Percentiles rank a stretch among this genome's conserved stretches.
phyloP scores from a whole-genome alignment of 2,329 filamentous ascomycete genomes.

The Talaromyces sp. region DNA sequence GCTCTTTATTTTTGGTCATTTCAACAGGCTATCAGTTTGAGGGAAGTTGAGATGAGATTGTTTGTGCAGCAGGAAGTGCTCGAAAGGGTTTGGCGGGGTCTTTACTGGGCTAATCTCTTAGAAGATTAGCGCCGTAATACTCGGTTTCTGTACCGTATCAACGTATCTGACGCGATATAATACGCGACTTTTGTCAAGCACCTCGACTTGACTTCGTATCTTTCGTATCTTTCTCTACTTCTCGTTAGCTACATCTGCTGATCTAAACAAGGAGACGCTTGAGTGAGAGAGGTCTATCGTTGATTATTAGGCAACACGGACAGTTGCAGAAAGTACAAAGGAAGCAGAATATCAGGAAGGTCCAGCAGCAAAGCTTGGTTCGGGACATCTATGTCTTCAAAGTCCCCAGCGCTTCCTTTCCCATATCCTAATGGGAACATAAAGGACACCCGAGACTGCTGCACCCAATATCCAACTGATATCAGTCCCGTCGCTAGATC shows the following conservation, averaged over 20 bases:
- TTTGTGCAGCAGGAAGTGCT: background rate
- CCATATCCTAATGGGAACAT: background rate
- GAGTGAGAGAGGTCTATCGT: too few relatives aligned
- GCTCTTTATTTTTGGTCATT: background rate
- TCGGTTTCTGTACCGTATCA: background rate
- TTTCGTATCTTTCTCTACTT: background rate
- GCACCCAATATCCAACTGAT: slow-evolving; percentile 20
- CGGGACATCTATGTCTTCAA: background rate
- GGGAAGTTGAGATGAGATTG: background rate
- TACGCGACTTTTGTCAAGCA: background rate
- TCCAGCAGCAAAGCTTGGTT: background rate
- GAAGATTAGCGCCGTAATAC: background rate
- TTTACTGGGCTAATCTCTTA: background rate
- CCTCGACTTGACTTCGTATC: background rate
- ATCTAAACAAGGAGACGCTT: background rate
- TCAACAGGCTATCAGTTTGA: background rate
- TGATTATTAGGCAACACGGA: background rate
- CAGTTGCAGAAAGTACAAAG: background rate
- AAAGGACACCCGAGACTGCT: background rate
- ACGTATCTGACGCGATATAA: background rate
- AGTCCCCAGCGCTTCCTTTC: background rate
- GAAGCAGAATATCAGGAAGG: background rate
- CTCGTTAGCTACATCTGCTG: background rate
- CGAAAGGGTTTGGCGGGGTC: slow-evolving; percentile 2
- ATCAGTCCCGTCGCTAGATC: slow-evolving; percentile 21